Conservation (phyloP, 2,329 filamentous ascomycete genomes). For the Aspergillus neotritici region DNA sequence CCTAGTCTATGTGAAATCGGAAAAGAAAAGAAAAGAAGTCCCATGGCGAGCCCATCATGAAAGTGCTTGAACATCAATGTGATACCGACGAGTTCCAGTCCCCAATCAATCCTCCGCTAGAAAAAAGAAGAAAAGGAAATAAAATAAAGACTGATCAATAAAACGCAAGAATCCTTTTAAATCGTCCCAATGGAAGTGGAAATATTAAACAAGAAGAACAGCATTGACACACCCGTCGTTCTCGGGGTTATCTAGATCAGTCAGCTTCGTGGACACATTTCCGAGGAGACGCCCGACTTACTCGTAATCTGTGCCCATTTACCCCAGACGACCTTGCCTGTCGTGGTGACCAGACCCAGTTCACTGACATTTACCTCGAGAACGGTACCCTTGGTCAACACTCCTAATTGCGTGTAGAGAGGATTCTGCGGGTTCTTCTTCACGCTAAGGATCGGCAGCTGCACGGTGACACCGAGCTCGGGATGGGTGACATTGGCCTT, state of each 20-base stretch:
- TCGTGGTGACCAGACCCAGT: slow-evolving; percentile 81
- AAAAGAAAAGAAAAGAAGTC: too few relatives aligned
- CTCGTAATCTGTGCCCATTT: slow-evolving; percentile 66
- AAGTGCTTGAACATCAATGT: too few relatives aligned
- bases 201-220: slow-evolving; percentile 11
- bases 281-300: neutral
- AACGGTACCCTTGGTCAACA: slow-evolving; percentile 76
- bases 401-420: slow-evolving; percentile 86
- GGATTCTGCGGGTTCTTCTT: slow-evolving; percentile 87
- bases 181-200: neutral
- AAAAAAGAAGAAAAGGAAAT: neutral
- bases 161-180: neutral
- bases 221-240: slow-evolving; percentile 60
- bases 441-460: slow-evolving; percentile 71
- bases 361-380: slow-evolving; percentile 93
- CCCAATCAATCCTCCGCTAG: too few relatives aligned
- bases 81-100: too few relatives aligned
- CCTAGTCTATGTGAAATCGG: too few relatives aligned
- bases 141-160: neutral
- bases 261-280: slow-evolving; percentile 6
- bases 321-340: slow-evolving; percentile 91
- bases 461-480: slow-evolving; percentile 78
- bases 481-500: slow-evolving; percentile 66
- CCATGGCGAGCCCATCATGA: too few relatives aligned
- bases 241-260: slow-evolving; percentile 37